These are phyloP conservation scores for Ganoderma lucidum DNA, from an alignment of 1,284 basidiomycete genomes.

Conservation along the genomic window DNA sequence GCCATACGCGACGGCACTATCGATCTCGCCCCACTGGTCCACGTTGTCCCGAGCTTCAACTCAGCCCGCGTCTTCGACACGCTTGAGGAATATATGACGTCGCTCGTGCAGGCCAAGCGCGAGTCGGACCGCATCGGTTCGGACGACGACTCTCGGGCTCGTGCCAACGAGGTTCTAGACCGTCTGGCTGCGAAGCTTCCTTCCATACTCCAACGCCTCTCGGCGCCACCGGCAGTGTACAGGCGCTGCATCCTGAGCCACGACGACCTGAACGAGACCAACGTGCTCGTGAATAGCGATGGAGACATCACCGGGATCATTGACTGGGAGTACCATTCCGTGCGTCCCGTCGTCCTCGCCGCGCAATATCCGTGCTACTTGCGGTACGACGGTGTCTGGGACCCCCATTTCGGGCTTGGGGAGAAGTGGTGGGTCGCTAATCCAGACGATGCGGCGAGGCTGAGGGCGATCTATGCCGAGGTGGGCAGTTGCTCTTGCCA, in stretches of 20 bases:
- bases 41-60: no score
- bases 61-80: slow-evolving; percentile 13
- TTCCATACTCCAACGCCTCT: slow-evolving; percentile 3
- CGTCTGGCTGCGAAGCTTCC: slow-evolving; percentile 9
- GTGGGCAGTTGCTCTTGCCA: slow-evolving; percentile 2
- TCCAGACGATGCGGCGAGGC: slow-evolving; percentile 10
- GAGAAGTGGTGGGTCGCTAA: slow-evolving; percentile 10
- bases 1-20: neutral
- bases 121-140: neutral
- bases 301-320: slow-evolving; percentile 18
- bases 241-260: slow-evolving; percentile 20
- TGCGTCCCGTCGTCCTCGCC: slow-evolving; percentile 15
- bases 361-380: slow-evolving; percentile 12
- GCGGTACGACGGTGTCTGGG: slow-evolving; percentile 21
- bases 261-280: slow-evolving; percentile 18
- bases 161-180: neutral
- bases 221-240: neutral
- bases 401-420: slow-evolving; percentile 4
- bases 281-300: slow-evolving; percentile 14
- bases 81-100: slow-evolving; percentile 17
- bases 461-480: slow-evolving; percentile 12
- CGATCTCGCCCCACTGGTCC: neutral
- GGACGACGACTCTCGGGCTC: neutral
- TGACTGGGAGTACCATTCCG: slow-evolving; percentile 28
- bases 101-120: slow-evolving; percentile 7